Conservation (phyloP, 768 basidiomycete species). For the Mycena amicta region DNA sequence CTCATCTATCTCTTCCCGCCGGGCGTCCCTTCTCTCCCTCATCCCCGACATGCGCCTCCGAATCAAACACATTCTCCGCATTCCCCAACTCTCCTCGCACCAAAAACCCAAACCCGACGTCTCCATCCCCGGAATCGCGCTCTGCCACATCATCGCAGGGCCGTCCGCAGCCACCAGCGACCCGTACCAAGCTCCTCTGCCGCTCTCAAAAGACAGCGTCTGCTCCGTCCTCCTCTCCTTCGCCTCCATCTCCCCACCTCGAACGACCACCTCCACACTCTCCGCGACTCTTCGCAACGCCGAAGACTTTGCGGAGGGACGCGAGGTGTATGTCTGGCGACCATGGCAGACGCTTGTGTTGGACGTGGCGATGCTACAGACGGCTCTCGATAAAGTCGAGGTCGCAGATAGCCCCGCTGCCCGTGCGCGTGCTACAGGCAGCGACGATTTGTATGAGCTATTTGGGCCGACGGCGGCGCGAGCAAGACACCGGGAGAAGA, state of each 20-base stretch:
- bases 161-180: slow-evolving; percentile 21
- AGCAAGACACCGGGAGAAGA: slow-evolving; percentile 3
- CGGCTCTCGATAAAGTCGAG: background rate
- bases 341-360: slow-evolving; percentile 47
- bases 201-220: slow-evolving; percentile 30
- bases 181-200: slow-evolving; percentile 19
- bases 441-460: slow-evolving; percentile 9
- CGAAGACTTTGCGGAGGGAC: slow-evolving; percentile 42
- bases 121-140: slow-evolving; percentile 41
- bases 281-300: slow-evolving; percentile 33
- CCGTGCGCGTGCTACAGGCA: background rate
- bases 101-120: slow-evolving; percentile 30
- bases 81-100: slow-evolving; percentile 23
- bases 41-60: slow-evolving; percentile 47
- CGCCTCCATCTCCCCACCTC: slow-evolving; percentile 25
- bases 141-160: slow-evolving; percentile 38
- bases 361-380: slow-evolving; percentile 14
- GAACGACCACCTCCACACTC: slow-evolving; percentile 19
- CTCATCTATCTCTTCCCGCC: slow-evolving; percentile 26
- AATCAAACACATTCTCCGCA: slow-evolving; percentile 45
- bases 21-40: slow-evolving; percentile 16
- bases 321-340: slow-evolving; percentile 47
- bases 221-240: slow-evolving; percentile 39
- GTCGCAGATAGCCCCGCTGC: background rate
- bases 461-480: slow-evolving; percentile 7